Conservation (phyloP, 2,329 filamentous ascomycete species). For the Keithomyces neogunnii region DNA sequence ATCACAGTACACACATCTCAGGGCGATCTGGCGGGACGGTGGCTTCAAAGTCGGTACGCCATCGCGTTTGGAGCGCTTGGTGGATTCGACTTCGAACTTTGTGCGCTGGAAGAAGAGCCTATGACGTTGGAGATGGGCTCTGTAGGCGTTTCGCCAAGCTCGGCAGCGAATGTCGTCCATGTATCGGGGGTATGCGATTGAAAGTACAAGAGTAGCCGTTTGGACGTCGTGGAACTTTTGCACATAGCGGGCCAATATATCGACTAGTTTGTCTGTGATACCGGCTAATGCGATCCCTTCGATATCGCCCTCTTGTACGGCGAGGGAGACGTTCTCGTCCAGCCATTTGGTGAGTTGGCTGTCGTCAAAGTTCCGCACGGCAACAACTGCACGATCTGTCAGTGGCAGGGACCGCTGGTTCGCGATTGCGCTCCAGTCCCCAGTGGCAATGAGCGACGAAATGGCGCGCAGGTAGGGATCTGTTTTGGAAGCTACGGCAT, state of each 20-base stretch:
- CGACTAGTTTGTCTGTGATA: conserved; percentile 62
- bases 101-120: conserved; percentile 66
- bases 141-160: conserved; percentile 65
- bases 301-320: conserved; percentile 59
- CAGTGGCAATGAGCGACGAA: conserved; percentile 67
- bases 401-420: conserved; percentile 66
- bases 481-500: conserved; percentile 51
- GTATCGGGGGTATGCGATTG: conserved; percentile 66
- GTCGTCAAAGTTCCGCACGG: conserved; percentile 57
- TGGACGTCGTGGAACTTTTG: conserved; percentile 70
- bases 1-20: conserved; percentile 72
- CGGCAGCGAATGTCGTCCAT: conserved; percentile 68
- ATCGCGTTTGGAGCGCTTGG: conserved; percentile 56
- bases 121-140: conserved; percentile 64
- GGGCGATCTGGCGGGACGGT: conserved; percentile 59
- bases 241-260: conserved; percentile 69
- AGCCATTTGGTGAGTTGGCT: conserved; percentile 60
- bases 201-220: conserved; percentile 66
- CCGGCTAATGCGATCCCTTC: conserved; percentile 73
- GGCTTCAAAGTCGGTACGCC: conserved; percentile 55
- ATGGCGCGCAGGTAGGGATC: conserved; percentile 76
- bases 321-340: conserved; percentile 51
- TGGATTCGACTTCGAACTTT: conserved; percentile 71
- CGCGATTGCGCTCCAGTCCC: conserved; percentile 67
- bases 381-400: conserved; percentile 65